Evolutionary conservation across 2,329 filamentous ascomycete genomes (phyloP), one percentile per base, ranked within the genome.

Genomic region (Aspergillus transmontanensis): DNA sequence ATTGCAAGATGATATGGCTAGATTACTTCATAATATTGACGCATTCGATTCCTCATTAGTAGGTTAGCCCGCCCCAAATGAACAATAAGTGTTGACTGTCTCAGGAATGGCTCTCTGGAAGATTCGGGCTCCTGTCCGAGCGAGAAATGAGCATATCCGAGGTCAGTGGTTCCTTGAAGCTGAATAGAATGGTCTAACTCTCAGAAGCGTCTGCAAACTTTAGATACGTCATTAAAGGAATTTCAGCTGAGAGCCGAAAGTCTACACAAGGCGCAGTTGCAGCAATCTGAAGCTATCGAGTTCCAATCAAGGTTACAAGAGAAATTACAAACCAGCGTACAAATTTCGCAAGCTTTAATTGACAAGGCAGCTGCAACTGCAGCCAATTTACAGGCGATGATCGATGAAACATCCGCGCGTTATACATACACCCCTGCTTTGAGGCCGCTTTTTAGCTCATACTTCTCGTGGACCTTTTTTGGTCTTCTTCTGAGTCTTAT

Each of bases 21-120:
- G 62, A n/a, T 60, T 81, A 1, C 66, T 67, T 7, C 64, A 72
- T 36, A 70, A 68, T 32, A 65, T 81, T 58, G 65, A 65, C 2
- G 68, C 61, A 14, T 69, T 81, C 19, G 73, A 79, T 48, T 63
- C 71, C 11, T 75, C 77, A 41, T 58, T 81, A 60, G 79, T 79
- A 73, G 57, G 67, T 56, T 16, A 32, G 6, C 41, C 43, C 9
- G 4, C n/a, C 54, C 53, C 6, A 63, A 69, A 57, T 58, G 62
- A 21, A 53, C 34, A 9, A n/a, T 21, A 19, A n/a, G 39, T 43
- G 30, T 50, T 72, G 30, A 71, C 43, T 28, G 5, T 45, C 48
- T 11, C 41, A 78, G 76, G 72, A 75, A 68, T 77, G 73, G 73
- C 59, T 78, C 3, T 68, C 66, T 11, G 70, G 61, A 34, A 71